phyloP scores from a whole-genome alignment of 2,329 filamentous ascomycete species.

The Microcera coccophila region DNA sequence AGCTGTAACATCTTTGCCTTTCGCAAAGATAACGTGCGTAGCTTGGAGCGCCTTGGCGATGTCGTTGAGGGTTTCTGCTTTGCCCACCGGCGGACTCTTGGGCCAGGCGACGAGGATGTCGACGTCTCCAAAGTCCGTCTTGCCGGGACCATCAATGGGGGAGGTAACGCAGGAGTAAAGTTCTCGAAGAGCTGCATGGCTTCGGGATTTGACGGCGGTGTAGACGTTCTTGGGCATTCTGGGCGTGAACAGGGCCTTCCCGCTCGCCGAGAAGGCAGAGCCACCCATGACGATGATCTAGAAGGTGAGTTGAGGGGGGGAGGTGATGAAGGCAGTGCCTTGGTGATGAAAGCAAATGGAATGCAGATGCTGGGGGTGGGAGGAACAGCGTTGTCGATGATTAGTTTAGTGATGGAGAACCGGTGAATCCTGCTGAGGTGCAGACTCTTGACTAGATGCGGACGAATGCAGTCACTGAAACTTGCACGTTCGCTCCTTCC shows the following conservation, averaged over 20 bases:
- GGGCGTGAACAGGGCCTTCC: conserved; percentile 54
- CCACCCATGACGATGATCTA: conserved; percentile 57
- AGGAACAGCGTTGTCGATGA: too few species aligned
- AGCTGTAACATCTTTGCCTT: conserved; percentile 27
- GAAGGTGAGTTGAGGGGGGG: background rate
- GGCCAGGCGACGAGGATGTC: conserved; percentile 60
- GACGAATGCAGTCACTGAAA: too few species aligned
- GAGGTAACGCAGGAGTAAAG: conserved; percentile 54
- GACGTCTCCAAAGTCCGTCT: conserved; percentile 66
- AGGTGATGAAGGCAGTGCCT: background rate
- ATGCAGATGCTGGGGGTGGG: too few species aligned
- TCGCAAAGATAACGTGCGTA: conserved; percentile 30
- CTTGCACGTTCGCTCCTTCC: too few species aligned
- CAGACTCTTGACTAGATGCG: too few species aligned
- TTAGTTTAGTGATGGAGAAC: too few species aligned
- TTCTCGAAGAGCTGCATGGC: conserved; percentile 43
- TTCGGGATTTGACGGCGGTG: conserved; percentile 42
- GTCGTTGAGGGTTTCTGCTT: conserved; percentile 29
- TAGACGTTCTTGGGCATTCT: conserved; percentile 63
- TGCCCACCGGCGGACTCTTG: conserved; percentile 8
- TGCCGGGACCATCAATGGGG: conserved; percentile 66
- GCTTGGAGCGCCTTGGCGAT: conserved; percentile 42
- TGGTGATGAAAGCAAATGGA: too few species aligned
- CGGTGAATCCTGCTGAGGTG: too few species aligned
- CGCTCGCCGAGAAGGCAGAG: conserved; percentile 48